Base-by-base conservation (phyloP, 2,329 filamentous ascomycete species). In the Ophioceras dolichostomum region DNA sequence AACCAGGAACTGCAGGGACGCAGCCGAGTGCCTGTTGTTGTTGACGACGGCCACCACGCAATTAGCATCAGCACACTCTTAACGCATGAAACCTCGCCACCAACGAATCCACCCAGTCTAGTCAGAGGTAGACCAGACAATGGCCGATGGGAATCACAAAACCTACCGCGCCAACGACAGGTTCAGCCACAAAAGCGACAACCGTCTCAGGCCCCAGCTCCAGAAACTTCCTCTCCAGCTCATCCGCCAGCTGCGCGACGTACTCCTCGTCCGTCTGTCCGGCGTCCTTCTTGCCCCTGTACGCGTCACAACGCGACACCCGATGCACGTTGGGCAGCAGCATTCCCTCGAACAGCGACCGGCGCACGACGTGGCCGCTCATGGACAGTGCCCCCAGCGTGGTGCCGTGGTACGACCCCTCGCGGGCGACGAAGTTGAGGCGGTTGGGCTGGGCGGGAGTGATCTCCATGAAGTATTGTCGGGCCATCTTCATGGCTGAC, bases 141-240 rank as follows among this genome's bases (percentile, higher is more conserved):
- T n/a, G n/a, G n/a, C n/a, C n/a, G n/a, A n/a, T n/a, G n/a, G n/a
- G n/a, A n/a, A n/a, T n/a, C n/a, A n/a, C n/a, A n/a, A n/a, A n/a
- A n/a, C n/a, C 12, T 12, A 26, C 22, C 24, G 82, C 79, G 3
- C 83, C 81, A 12, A 82, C 79, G 2, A 88, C 67, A 0, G 82
- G 77, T 54, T 88, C 83, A 1, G 78, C 76, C 18, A 86, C 65
- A 48, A 88, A 85, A 1, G 77, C 81, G 37, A 75, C 79, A 1
- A 87, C 77, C 0, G 64, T 81, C 0, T 75, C 64, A 0, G 79
- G 70, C 0, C 79, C 82, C 1, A 83, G 51, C 2, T 65, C 57
- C 41, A 68, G 61, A 43, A 88, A 84, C 44, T 83, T 76, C 2
- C 58, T 62, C 7, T 85, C 80, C 2, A 89, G 60, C 50, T 87